phyloP scores from a whole-genome alignment of 208 protist species.

The Trypanosoma brucei region DNA sequence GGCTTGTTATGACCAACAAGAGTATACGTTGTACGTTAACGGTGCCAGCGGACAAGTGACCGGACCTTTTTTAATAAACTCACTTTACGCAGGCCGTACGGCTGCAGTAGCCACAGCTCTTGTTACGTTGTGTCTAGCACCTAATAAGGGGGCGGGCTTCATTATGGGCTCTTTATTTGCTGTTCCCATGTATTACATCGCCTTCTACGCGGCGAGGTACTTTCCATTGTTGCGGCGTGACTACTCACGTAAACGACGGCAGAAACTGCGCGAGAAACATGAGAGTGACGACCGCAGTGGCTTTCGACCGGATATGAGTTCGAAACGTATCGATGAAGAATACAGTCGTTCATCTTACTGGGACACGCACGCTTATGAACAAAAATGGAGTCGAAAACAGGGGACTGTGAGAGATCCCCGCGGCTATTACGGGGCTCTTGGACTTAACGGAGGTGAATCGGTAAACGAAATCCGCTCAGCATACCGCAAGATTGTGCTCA shows the following conservation, averaged over 20 bases:
- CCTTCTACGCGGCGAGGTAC: constrained; percentile 58
- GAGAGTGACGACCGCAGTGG: constrained; percentile 31
- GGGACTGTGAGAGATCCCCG: constrained; percentile 34
- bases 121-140: constrained; percentile 35
- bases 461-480: constrained; percentile 88
- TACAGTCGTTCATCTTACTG: constrained; percentile 78
- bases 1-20: constrained; percentile 57
- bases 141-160: constrained; percentile 64
- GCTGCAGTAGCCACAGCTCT: constrained; percentile 27
- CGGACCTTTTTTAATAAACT: constrained; percentile 77
- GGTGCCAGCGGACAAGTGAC: constrained; percentile 56
- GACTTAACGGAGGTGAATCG: constrained; percentile 64
- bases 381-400: neutral
- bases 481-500: constrained; percentile 70
- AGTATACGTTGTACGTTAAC: constrained; percentile 80
- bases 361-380: constrained; percentile 72
- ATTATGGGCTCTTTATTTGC: constrained; percentile 38
- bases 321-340: constrained; percentile 62
- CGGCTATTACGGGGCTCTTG: constrained; percentile 71
- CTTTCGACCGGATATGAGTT: constrained; percentile 43
- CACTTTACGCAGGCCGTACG: constrained; percentile 52
- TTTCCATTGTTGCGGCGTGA: constrained; percentile 57
- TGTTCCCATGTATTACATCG: constrained; percentile 57
- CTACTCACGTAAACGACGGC: constrained; percentile 32
- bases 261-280: constrained; percentile 37